Evolutionary conservation across 2,329 filamentous ascomycete species (phyloP).

Genomic region (Delphinella strobiligena): DNA sequence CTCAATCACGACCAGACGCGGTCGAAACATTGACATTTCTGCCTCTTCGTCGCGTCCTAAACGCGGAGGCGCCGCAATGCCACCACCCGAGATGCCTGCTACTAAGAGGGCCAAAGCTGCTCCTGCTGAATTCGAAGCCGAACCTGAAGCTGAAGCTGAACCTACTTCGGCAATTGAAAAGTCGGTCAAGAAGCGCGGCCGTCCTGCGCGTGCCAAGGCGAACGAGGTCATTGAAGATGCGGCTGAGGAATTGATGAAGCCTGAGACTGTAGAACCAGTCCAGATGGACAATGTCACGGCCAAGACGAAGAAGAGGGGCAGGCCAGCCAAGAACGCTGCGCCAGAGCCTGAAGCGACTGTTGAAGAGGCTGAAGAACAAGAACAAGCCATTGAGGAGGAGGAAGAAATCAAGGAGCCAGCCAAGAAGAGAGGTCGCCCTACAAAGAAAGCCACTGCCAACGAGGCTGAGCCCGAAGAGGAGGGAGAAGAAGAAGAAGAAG

Average conservation of each 20-base stretch:
- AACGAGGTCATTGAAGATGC: slow-evolving; percentile 1
- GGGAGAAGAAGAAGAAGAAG: not conserved
- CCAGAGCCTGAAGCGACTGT: not conserved
- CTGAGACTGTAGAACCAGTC: not conserved
- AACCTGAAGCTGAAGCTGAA: not conserved
- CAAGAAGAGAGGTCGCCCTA: not conserved
- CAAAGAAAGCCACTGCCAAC: not conserved
- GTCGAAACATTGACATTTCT: slow-evolving; percentile 16
- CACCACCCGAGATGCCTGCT: not conserved
- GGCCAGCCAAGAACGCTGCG: not conserved
- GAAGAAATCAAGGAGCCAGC: not conserved
- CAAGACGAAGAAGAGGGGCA: not conserved
- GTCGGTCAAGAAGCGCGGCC: slow-evolving; percentile 3
- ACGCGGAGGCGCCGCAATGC: slow-evolving; percentile 1
- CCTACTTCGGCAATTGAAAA: not conserved
- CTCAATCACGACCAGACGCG: slow-evolving; percentile 12
- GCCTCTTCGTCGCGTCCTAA: slow-evolving; percentile 11
- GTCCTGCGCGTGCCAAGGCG: not conserved
- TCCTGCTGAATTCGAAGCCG: no score
- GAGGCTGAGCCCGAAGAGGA: not conserved
- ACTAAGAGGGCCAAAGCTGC: not conserved
- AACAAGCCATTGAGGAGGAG: not conserved
- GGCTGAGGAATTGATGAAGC: not conserved
- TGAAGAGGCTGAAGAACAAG: not conserved
- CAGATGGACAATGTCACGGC: not conserved